phyloP scores from a whole-genome alignment of 2,329 filamentous ascomycete species.

The Botrytis medusae region DNA sequence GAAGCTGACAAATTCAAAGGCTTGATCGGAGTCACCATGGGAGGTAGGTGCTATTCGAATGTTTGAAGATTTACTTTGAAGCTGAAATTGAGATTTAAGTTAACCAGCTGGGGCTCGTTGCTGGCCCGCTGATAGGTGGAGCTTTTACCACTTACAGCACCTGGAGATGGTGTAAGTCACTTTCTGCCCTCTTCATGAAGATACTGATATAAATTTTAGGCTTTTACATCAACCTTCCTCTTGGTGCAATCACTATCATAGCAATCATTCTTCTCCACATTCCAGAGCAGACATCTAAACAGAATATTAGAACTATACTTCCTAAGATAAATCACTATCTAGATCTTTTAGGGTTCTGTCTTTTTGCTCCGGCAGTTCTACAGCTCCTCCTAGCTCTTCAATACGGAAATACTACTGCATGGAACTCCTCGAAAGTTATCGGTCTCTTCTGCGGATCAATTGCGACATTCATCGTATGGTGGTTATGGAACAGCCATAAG shows the following conservation, averaged over 20 bases:
- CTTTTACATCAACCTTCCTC: constrained; percentile 45
- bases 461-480: constrained; percentile 31
- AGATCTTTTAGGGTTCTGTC: constrained; percentile 39
- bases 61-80: background rate
- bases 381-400: constrained; percentile 41
- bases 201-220: constrained; percentile 25
- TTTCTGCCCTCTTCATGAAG: background rate
- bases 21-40: constrained; percentile 32
- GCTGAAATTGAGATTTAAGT: constrained; percentile 21
- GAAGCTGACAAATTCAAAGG: background rate
- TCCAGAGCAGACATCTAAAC: constrained; percentile 31
- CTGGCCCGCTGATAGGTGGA: constrained; percentile 41
- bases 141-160: constrained; percentile 42
- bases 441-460: constrained; percentile 32
- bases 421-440: constrained; percentile 33
- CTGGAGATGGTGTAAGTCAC: constrained; percentile 36
- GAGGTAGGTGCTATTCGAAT: constrained; percentile 27
- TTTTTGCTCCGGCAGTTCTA: constrained; percentile 41
- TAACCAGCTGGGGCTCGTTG: constrained; percentile 30
- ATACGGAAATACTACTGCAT: constrained; percentile 38
- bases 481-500: constrained; percentile 30
- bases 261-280: constrained; percentile 43
- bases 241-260: constrained; percentile 41
- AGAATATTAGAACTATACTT: constrained; percentile 5
- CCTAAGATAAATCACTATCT: constrained; percentile 30